Evolutionary conservation across 2,329 filamentous ascomycete genomes (phyloP), one percentile per base, ranked within the genome.

Genomic region (Ilyonectria sp.): DNA sequence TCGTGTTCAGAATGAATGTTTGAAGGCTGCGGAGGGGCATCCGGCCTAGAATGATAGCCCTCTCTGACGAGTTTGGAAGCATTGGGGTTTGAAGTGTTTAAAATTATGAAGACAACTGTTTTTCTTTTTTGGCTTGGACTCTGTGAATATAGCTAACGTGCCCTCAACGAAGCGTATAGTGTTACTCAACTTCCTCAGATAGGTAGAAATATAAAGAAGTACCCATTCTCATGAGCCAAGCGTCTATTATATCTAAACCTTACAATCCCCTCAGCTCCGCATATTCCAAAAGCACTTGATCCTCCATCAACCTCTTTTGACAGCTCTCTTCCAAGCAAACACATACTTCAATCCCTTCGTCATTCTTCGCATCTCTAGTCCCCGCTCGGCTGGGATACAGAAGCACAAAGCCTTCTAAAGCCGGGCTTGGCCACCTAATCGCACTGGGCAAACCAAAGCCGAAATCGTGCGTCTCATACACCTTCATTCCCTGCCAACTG

Each of bases 401-500:
- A 15, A 65, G 50, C 15, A 68, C 66, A 29, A 71, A 68, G 0
- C 58, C 63, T n/a, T 69, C 67, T 23, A 69, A 71, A 1, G 55
- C 46, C 0, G 60, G 63, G 6, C 53, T 43, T 0, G 58, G 69
- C 66, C 67, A 71, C 4, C 60, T 46, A 0, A 71, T 13, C 1
- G 66, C 60, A 0, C 35, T 62, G 7, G 66, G 63, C 23, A 40
- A 55, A 2, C 63, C 63, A 40, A 63, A 67, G 1, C 69, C 55
- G 65, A 69, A 71, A 60, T 71, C 47, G 4, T 71, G 70, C 5
- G 33, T 40, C 5, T 69, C n/a, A 2, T 69, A 69, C 0, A 60
- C 58, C 9, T 37, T 53, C 63, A 67, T 69, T 0, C 60, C 58
- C 31, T 71, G 70, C 63, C 66, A 71, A 7, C 61, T 60, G 1